These are phyloP conservation scores for Pseudonitzschia pungens DNA, from an alignment of 108 stramenopile genomes.

Conservation along the genomic window DNA sequence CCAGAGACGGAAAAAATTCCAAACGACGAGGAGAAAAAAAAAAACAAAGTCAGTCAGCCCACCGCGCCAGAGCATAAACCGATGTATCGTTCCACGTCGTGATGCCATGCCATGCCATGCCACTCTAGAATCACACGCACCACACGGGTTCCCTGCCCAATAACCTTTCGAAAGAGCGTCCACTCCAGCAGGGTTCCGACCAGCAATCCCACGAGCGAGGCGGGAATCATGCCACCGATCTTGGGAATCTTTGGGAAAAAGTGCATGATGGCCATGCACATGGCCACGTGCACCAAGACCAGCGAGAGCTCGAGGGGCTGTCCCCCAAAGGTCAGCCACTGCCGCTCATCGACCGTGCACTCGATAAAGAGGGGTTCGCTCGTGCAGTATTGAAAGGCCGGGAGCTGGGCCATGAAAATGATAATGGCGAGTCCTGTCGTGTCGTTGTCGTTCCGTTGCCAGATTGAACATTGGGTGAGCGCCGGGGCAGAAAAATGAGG, in stretches of 20 bases:
- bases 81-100: no score
- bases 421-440: slow-evolving; percentile 58
- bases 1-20: no score
- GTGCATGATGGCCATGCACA: slow-evolving; percentile 56
- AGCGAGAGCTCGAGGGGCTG: slow-evolving; percentile 28
- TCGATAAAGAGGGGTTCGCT: slow-evolving; percentile 49
- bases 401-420: slow-evolving; percentile 56
- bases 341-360: slow-evolving; percentile 42
- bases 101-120: no score
- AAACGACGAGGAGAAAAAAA: background rate
- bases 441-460: background rate
- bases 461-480: background rate
- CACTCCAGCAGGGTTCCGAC: slow-evolving; percentile 52
- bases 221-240: slow-evolving; percentile 41
- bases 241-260: slow-evolving; percentile 42
- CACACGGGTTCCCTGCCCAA: slow-evolving; percentile 48
- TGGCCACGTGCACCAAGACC: slow-evolving; percentile 31
- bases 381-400: slow-evolving; percentile 45
- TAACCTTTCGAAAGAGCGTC: slow-evolving; percentile 38
- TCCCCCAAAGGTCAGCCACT: slow-evolving; percentile 47
- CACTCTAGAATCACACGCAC: no score
- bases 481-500: no score
- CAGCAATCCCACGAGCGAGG: slow-evolving; percentile 50
- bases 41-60: background rate
- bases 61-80: no score